A percentile compares a stretch with the other conserved stretches of the same genome.
These are phyloP conservation scores for Fusarium sp. DNA, from an alignment of 2,329 filamentous ascomycete species.

Conservation along the genomic window DNA sequence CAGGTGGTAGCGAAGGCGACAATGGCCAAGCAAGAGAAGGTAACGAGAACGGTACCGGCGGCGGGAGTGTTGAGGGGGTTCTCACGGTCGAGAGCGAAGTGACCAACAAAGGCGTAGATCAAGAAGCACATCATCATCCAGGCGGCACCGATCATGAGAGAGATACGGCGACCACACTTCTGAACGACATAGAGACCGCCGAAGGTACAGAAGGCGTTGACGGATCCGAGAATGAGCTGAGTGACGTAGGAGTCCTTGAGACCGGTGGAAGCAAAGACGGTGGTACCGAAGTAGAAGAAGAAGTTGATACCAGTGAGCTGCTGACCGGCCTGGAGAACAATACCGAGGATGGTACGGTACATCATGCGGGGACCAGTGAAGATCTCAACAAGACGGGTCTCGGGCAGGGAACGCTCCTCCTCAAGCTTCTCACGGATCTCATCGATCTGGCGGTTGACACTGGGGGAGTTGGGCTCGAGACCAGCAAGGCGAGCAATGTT, in stretches of 20 bases:
- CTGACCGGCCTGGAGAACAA: slow-evolving; percentile 72
- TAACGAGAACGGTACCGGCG: slow-evolving; percentile 70
- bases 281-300: slow-evolving; percentile 75
- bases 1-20: slow-evolving; percentile 75
- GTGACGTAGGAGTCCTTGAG: slow-evolving; percentile 73
- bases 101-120: slow-evolving; percentile 62
- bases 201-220: slow-evolving; percentile 76
- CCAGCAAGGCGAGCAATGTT: slow-evolving; percentile 61
- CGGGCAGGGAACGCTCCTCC: slow-evolving; percentile 57
- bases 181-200: slow-evolving; percentile 73
- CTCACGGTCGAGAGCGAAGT: slow-evolving; percentile 55
- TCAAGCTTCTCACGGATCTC: slow-evolving; percentile 64
- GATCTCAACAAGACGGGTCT: slow-evolving; percentile 67
- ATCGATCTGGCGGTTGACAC: slow-evolving; percentile 60
- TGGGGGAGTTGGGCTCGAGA: slow-evolving; percentile 51
- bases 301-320: slow-evolving; percentile 72
- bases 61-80: slow-evolving; percentile 58
- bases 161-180: slow-evolving; percentile 71
- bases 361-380: slow-evolving; percentile 75
- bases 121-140: slow-evolving; percentile 69
- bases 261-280: slow-evolving; percentile 73
- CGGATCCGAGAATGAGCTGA: slow-evolving; percentile 73
- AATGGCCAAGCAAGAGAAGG: slow-evolving; percentile 77
- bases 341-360: slow-evolving; percentile 71
- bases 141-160: slow-evolving; percentile 70